Base-by-base conservation (phyloP, 1,139 yeast species). In the Diutina sp. region DNA sequence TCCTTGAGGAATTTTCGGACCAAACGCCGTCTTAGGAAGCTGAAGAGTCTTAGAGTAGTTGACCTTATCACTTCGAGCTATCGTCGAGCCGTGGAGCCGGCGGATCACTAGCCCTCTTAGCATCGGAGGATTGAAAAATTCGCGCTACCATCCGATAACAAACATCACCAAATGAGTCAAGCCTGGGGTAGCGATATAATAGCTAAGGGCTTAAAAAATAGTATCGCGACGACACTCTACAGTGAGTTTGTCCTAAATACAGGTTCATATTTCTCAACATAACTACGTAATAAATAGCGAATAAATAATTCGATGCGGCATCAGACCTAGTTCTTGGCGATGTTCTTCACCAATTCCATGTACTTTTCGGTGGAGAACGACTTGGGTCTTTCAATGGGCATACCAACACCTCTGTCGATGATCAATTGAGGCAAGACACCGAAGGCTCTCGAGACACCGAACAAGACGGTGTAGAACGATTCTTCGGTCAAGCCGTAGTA, bases 311-410 rank as follows among this genome's bases (percentile, higher is more conserved):
- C 41, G 41, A 35, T 35, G 41, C 41, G 41, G 41, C 41, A 35
- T 35, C 41, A 50, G 25, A 18, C 44, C 53, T 50, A 50, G 32
- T 63, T 64, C 61, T 69, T 68, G 66, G 69, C 68, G 61, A 76
- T 73, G 72, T 69, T 72, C 73, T 78, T 77, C 65, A 80, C 85
- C 72, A 81, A 73, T 72, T 80, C 84, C 68, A 78, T 79, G 78
- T 80, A 81, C 71, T 81, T 81, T 70, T 80, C 82, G 61, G 85
- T 81, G 65, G 96, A 87, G 86, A 90, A 85, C 65, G 96, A 88
- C 81, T 91, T 91, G 76, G 98, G 98, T 79, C 99, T 87, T 81
- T 91, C 99, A 70, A 91, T 89, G 67, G 99, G 90, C 73, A 88
- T 73, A 70, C 98, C 99, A 63, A 90, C 78, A 71, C 95, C 96